Evolutionary conservation across 1,139 yeast species (phyloP).

Genomic region (Yarrowia galli): DNA sequence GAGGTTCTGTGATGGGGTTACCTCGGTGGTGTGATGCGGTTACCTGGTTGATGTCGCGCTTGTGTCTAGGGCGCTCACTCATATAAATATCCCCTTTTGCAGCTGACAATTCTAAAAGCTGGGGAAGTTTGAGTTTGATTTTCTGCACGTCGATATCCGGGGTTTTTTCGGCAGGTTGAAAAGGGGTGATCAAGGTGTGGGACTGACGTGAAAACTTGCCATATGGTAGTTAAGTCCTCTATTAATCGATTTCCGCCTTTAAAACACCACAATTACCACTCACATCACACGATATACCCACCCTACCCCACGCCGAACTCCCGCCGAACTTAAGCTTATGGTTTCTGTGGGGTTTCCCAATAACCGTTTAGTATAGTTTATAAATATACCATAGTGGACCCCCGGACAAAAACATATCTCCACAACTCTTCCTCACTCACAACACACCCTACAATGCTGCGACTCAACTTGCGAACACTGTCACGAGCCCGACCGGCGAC

Average conservation of each 20-base stretch:
- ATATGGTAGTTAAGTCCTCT: neutral
- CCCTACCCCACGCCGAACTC: slow-evolving; percentile 14
- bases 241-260: neutral
- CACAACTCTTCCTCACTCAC: too few species aligned
- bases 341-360: slow-evolving; percentile 37
- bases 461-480: slow-evolving; percentile 25
- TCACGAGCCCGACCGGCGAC: slow-evolving; percentile 14
- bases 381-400: neutral
- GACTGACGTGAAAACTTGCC: neutral
- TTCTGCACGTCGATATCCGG: slow-evolving; percentile 32
- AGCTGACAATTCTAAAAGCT: slow-evolving; percentile 16
- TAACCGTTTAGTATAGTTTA: slow-evolving; percentile 34
- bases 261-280: neutral
- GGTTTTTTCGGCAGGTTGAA: slow-evolving; percentile 11
- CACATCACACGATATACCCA: too few species aligned
- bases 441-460: slow-evolving; percentile 21
- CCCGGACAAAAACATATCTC: too few species aligned
- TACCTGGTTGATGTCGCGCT: too few species aligned
- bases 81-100: slow-evolving; percentile 20
- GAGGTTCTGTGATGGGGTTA: too few species aligned
- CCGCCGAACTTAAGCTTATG: slow-evolving; percentile 23
- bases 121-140: slow-evolving; percentile 27
- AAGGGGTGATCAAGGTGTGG: neutral
- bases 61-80: neutral
- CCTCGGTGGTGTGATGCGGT: too few species aligned